Percentiles rank a stretch among this genome's conserved stretches.
These are phyloP conservation scores for Butyriboletus appendiculatus DNA, from an alignment of 1,284 basidiomycete species.

Conservation along the genomic window DNA sequence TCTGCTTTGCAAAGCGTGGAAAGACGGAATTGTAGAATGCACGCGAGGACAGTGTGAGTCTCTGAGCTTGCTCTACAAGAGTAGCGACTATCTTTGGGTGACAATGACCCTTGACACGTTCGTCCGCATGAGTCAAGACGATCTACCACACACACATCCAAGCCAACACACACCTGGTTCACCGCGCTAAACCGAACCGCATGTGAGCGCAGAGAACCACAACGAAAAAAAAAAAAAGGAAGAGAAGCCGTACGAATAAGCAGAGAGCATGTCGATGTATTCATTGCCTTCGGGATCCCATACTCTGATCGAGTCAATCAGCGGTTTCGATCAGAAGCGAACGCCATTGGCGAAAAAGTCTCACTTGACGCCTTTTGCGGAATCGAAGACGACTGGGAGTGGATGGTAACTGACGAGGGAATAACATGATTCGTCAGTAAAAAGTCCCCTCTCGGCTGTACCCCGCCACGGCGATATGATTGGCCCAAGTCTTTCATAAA, in stretches of 20 bases:
- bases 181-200: slow-evolving; percentile 59
- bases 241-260: slow-evolving; percentile 79
- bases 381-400: slow-evolving; percentile 92
- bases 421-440: slow-evolving; percentile 30
- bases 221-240: neutral
- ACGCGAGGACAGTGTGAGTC: slow-evolving; percentile 91
- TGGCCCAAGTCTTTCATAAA: slow-evolving; percentile 2
- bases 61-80: slow-evolving; percentile 84
- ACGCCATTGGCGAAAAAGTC: slow-evolving; percentile 40
- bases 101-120: slow-evolving; percentile 79
- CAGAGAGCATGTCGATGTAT: slow-evolving; percentile 96
- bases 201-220: slow-evolving; percentile 6
- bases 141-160: slow-evolving; percentile 7
- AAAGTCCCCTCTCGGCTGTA: neutral
- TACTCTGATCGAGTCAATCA: slow-evolving; percentile 55
- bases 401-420: slow-evolving; percentile 84
- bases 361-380: slow-evolving; percentile 87
- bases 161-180: slow-evolving; percentile 63
- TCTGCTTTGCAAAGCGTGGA: slow-evolving; percentile 84
- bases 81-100: slow-evolving; percentile 88
- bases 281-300: slow-evolving; percentile 96
- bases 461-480: slow-evolving; percentile 10
- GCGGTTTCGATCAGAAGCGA: slow-evolving; percentile 14
- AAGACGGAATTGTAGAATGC: slow-evolving; percentile 97
- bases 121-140: slow-evolving; percentile 11